Evolutionary conservation across 495 filamentous ascomycete species (phyloP).

Genomic region (Xylaria longipes): DNA sequence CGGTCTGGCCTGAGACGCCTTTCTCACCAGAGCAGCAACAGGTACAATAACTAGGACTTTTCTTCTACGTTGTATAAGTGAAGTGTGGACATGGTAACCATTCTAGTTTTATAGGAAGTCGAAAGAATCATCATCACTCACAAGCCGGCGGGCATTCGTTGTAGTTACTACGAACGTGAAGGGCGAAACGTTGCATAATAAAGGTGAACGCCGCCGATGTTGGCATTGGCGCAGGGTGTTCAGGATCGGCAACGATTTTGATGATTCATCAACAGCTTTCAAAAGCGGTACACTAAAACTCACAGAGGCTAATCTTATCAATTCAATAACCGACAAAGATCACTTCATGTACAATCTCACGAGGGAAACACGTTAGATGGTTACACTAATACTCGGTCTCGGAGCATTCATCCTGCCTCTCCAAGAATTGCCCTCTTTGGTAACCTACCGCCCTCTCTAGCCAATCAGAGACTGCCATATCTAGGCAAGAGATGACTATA

Average conservation of each 20-base stretch:
- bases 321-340: not conserved
- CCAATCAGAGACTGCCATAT: not conserved
- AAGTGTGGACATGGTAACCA: not conserved
- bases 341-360: not conserved
- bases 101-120: not conserved
- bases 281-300: not conserved
- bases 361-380: not conserved
- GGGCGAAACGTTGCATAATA: not conserved
- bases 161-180: not conserved
- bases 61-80: not conserved
- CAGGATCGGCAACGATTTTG: not conserved
- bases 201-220: not conserved
- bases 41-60: not conserved
- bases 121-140: too few relatives aligned
- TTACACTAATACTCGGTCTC: not conserved
- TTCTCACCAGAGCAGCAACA: not conserved
- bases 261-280: constrained; percentile 6
- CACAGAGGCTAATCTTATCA: not conserved
- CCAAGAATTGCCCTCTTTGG: constrained; percentile 23
- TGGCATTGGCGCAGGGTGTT: not conserved
- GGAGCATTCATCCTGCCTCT: not conserved
- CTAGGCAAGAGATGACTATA: not conserved
- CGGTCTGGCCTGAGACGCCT: not conserved
- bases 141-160: too few relatives aligned
- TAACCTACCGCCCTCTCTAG: not conserved